phyloP scores from a whole-genome alignment of 768 basidiomycete species.

The Mycena amicta region DNA sequence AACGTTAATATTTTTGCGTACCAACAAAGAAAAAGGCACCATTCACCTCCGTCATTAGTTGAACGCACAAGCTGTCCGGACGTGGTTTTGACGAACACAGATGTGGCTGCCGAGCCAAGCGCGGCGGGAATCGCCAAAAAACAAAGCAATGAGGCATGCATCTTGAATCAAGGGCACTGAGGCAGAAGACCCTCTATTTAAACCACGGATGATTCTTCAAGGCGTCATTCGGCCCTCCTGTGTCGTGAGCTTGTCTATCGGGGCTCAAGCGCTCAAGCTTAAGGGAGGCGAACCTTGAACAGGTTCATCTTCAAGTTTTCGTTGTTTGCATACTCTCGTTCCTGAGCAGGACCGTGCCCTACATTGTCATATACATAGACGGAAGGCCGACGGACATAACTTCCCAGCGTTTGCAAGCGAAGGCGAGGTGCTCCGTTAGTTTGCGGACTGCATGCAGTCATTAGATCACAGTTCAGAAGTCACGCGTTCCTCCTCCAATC shows the following conservation, averaged over 20 bases:
- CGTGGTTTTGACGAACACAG: neutral
- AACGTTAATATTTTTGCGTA: neutral
- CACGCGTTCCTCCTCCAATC: too few species aligned
- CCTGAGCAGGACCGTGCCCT: too few species aligned
- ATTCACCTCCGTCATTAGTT: neutral
- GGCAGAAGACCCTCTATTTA: neutral
- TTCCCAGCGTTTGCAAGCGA: too few species aligned
- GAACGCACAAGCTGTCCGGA: neutral
- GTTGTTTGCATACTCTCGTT: too few species aligned
- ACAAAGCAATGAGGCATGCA: neutral
- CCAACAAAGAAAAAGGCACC: neutral
- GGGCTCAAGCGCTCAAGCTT: neutral
- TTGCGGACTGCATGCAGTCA: too few species aligned
- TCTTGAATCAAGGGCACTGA: neutral
- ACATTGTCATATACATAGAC: too few species aligned
- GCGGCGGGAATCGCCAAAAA: neutral
- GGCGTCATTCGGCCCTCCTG: neutral
- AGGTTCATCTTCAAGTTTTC: too few species aligned
- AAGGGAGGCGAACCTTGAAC: neutral
- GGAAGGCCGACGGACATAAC: too few species aligned
- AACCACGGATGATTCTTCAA: too few species aligned
- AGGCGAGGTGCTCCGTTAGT: too few species aligned
- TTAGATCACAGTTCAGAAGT: too few species aligned
- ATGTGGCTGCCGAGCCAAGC: neutral
- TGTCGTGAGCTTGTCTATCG: neutral